Conservation (phyloP, 2,329 filamentous ascomycete species). For the Pseudocercospora ulei region DNA sequence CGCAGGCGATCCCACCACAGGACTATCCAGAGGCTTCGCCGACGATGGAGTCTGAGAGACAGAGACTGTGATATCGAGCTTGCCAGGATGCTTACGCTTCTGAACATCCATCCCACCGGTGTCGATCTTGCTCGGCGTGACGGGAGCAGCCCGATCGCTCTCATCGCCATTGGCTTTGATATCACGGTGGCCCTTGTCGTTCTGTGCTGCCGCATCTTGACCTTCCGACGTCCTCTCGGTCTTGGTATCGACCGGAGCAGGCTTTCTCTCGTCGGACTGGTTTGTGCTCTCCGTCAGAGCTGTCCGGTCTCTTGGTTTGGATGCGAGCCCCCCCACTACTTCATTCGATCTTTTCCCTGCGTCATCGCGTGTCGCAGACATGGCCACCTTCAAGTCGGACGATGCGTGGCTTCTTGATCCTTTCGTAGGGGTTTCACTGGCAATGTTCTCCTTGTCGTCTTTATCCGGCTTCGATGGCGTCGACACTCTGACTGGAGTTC, state of each 20-base stretch:
- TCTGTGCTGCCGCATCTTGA: background rate
- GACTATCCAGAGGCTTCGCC: conserved; percentile 47
- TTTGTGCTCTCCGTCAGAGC: background rate
- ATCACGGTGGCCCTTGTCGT: background rate
- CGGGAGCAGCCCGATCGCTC: conserved; percentile 9
- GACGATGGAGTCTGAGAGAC: conserved; percentile 46
- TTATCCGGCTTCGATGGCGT: conserved; percentile 29
- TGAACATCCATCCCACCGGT: conserved; percentile 20
- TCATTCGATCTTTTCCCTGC: background rate
- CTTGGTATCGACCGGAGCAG: background rate
- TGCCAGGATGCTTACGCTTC: conserved; percentile 39
- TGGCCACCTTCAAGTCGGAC: conserved; percentile 19
- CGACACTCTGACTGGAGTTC: conserved; percentile 31
- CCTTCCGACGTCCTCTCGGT: background rate
- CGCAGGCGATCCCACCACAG: conserved; percentile 41
- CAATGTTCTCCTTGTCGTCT: conserved; percentile 14
- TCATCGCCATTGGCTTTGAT: background rate
- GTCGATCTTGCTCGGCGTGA: conserved; percentile 19
- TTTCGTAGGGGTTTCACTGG: conserved; percentile 24
- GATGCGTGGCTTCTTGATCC: conserved; percentile 13
- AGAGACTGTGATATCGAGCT: conserved; percentile 41
- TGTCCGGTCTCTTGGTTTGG: background rate
- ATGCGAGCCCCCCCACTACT: background rate
- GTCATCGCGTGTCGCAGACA: conserved; percentile 1
- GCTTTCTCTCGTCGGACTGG: background rate